Conservation (phyloP, 2,329 filamentous ascomycete species). For the Cercospora sp. region DNA sequence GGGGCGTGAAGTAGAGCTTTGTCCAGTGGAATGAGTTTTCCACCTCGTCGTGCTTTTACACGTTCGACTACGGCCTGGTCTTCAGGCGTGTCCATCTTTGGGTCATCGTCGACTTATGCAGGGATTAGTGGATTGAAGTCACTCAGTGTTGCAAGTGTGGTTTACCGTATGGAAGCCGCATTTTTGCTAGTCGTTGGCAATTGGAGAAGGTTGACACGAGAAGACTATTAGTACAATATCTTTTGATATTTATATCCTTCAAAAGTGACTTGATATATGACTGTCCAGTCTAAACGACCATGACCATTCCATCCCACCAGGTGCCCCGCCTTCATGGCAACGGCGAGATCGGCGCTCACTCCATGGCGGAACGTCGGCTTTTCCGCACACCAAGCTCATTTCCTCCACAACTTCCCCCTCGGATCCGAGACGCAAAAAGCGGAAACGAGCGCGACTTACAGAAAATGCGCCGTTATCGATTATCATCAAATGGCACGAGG, state of each 20-base stretch:
- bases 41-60: conserved; percentile 53
- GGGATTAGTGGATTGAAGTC: too few species aligned
- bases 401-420: background rate
- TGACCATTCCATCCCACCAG: background rate
- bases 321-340: background rate
- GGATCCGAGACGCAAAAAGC: background rate
- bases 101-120: conserved; percentile 46
- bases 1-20: conserved; percentile 56
- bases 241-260: background rate
- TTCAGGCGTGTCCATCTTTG: conserved; percentile 47
- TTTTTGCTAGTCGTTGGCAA: conserved; percentile 35
- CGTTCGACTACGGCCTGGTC: conserved; percentile 54
- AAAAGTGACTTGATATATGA: background rate
- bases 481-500: conserved; percentile 22
- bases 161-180: conserved; percentile 56
- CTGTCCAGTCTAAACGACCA: background rate
- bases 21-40: conserved; percentile 55
- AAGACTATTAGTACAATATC: background rate
- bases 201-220: background rate
- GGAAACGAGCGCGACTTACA: background rate
- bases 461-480: background rate
- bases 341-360: background rate
- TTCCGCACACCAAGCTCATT: background rate
- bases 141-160: too few species aligned
- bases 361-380: background rate